These are phyloP conservation scores for Linum tenue DNA, from an alignment of 345 rosid species.

Conservation along the genomic window DNA sequence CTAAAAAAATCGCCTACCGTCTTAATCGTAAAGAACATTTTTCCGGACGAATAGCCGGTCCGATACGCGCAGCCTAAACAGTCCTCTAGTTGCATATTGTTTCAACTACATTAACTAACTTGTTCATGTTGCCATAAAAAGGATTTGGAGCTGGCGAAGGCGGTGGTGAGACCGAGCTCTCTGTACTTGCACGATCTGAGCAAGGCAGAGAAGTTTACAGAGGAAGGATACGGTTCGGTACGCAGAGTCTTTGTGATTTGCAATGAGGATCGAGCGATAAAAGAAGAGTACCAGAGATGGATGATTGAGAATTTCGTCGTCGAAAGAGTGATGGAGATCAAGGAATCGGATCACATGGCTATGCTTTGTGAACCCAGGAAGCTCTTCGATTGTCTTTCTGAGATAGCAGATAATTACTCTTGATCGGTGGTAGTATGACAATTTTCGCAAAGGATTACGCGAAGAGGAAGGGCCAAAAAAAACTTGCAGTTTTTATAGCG, in stretches of 20 bases:
- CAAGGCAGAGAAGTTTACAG: slow-evolving; percentile 11
- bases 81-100: background rate
- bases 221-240: slow-evolving; percentile 19
- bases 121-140: background rate
- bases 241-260: background rate
- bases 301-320: slow-evolving; percentile 11
- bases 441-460: too few relatives aligned
- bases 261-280: slow-evolving; percentile 10
- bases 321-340: slow-evolving; percentile 13
- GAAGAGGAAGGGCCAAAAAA: too few relatives aligned
- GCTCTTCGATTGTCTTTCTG: slow-evolving; percentile 4
- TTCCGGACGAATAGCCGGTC: background rate
- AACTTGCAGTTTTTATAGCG: too few relatives aligned
- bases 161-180: slow-evolving; percentile 22
- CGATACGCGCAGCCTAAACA: background rate
- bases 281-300: slow-evolving; percentile 16
- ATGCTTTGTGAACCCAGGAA: slow-evolving; percentile 17
- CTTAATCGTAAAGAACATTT: background rate
- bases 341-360: slow-evolving; percentile 15
- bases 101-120: background rate
- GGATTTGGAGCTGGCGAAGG: slow-evolving; percentile 33
- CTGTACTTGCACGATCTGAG: slow-evolving; percentile 15
- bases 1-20: background rate
- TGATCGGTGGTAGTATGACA: background rate
- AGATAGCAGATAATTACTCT: slow-evolving; percentile 9